phyloP scores from a whole-genome alignment of 2,329 filamentous ascomycete genomes.

The Colletotrichum sp. region DNA sequence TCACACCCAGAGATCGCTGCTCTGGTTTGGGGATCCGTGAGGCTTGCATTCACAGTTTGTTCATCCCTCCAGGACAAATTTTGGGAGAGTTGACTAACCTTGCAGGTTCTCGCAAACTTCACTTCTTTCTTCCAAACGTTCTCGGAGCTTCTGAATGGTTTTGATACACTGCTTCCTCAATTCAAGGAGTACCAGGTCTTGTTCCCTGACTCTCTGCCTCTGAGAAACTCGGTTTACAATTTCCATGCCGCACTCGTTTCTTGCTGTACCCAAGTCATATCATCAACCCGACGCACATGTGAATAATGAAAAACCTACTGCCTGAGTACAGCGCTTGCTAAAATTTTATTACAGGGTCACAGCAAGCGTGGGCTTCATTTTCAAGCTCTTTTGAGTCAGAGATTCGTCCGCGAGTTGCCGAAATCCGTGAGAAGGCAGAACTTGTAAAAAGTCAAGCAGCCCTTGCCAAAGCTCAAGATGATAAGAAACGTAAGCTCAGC shows the following conservation, averaged over 20 bases:
- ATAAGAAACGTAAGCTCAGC: neutral
- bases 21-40: conserved; percentile 48
- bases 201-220: fast-evolving
- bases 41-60: conserved; percentile 40
- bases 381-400: neutral
- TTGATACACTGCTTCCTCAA: conserved; percentile 37
- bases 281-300: fast-evolving
- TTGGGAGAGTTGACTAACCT: too few species aligned
- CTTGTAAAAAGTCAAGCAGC: fast-evolving
- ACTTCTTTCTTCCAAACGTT: conserved; percentile 43
- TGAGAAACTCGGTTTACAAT: neutral
- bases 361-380: fast-evolving
- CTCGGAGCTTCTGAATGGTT: conserved; percentile 37
- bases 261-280: neutral
- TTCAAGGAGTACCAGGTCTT: conserved; percentile 35
- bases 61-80: fast-evolving
- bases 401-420: fast-evolving
- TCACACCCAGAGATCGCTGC: conserved; percentile 40
- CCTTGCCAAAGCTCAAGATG: neutral
- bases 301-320: too few species aligned
- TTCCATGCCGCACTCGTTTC: fast-evolving
- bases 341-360: too few species aligned
- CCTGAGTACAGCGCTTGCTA: too few species aligned
- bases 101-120: conserved; percentile 33
- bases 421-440: fast-evolving